Conservation (phyloP, 805 yeast genomes). For the Spathaspora gorwiae region DNA sequence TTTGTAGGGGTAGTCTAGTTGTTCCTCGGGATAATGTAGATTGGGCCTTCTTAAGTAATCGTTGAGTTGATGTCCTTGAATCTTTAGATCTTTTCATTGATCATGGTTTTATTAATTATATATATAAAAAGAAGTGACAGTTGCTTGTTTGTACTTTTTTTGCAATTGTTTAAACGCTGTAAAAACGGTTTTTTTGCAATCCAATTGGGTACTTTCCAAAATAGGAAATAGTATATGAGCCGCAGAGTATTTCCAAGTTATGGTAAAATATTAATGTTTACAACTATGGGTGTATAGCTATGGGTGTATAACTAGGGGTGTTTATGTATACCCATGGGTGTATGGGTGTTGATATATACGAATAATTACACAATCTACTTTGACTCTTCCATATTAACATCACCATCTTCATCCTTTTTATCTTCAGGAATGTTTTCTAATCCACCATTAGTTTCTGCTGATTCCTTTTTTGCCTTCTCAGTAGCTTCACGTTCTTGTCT, state of each 20-base stretch:
- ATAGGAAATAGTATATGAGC: background rate
- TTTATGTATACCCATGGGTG: too few species aligned
- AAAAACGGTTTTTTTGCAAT: background rate
- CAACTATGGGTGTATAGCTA: background rate
- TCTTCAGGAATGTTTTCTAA: conserved; percentile 31
- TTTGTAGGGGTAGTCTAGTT: background rate
- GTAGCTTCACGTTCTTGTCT: conserved; percentile 76
- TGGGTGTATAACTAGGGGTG: too few species aligned
- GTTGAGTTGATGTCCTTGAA: background rate
- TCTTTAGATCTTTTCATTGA: background rate
- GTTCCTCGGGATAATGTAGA: background rate
- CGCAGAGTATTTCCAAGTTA: background rate
- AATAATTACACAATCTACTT: conserved; percentile 1
- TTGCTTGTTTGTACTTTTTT: too few species aligned
- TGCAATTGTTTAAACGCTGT: background rate
- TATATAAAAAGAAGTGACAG: too few species aligned
- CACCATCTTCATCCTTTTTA: conserved; percentile 12
- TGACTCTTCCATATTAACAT: conserved; percentile 14
- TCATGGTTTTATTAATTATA: too few species aligned
- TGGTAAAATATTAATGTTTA: too few species aligned
- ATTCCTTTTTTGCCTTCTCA: conserved; percentile 23
- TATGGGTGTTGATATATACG: background rate
- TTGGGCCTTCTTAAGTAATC: background rate
- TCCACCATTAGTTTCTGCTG: conserved; percentile 2
- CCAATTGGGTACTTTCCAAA: background rate